phyloP scores from a whole-genome alignment of 345 rosid genomes.

The Dovyalis caffra region DNA sequence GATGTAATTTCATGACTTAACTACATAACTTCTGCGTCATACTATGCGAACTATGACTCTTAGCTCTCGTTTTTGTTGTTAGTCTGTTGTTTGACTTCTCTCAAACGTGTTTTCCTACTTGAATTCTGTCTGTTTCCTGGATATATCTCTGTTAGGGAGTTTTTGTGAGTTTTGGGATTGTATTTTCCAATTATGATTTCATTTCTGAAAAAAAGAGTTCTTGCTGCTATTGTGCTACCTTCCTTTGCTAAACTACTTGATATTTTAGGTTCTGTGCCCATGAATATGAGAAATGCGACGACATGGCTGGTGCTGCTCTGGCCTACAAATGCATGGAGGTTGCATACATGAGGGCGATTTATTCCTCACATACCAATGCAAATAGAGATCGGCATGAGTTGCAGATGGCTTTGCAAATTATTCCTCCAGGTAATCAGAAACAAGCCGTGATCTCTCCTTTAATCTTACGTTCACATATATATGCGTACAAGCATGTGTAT shows the following conservation, averaged over 20 bases:
- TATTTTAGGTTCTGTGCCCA: slow-evolving; percentile 81
- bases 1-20: not conserved
- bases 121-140: not conserved
- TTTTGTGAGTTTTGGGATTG: not conserved
- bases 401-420: slow-evolving; percentile 60
- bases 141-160: not conserved
- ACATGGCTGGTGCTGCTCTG: slow-evolving; percentile 92
- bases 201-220: not conserved
- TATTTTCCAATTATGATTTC: not conserved
- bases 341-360: slow-evolving; percentile 86
- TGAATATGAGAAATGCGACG: slow-evolving; percentile 84
- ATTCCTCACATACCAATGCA: slow-evolving; percentile 57
- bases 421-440: slow-evolving; percentile 73
- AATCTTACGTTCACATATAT: not conserved
- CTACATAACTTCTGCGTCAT: not conserved
- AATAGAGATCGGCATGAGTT: slow-evolving; percentile 68
- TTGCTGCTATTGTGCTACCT: not conserved
- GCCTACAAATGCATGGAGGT: slow-evolving; percentile 98
- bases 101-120: not conserved
- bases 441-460: not conserved
- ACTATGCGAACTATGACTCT: not conserved
- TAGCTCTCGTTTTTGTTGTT: not conserved
- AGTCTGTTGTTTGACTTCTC: not conserved
- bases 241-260: not conserved
- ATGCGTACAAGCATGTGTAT: no score